Evolutionary conservation across 2,329 filamentous ascomycete genomes (phyloP), one percentile per base, ranked within the genome.

Genomic region (Boeremia exigua): DNA sequence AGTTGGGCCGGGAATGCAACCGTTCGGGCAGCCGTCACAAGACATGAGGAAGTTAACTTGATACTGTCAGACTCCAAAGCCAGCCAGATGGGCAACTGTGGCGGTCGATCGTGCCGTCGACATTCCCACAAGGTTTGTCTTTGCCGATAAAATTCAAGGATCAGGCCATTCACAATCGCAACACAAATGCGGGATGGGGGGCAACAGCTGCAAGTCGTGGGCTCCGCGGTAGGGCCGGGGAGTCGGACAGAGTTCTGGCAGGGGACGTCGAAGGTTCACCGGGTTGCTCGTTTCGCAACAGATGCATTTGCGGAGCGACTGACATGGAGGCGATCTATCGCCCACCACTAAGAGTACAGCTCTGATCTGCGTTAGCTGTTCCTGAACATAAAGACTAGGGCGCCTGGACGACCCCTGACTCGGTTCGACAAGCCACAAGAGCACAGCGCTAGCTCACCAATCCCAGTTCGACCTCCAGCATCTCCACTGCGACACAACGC

Each of bases 401-500:
- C 27, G 36, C 19, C 29, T 29, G 27, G 19, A 17, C 33, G 54
- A 55, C 57, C 61, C 65, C 65, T 71, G 67, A 67, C 67, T 71
- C 67, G 68, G 59, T 67, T 63, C 53, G 57, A 60, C 54, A 59
- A 58, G 60, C 66, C 64, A 65, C 57, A 45, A 60, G 30, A 42
- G 48, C 47, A 58, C 63, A 57, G 44, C 54, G 53, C 63, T 62
- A 66, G 50, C 55, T 55, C 48, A 32, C 23, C 54, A 55, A 56
- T 52, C 59, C 49, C 45, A 54, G 48, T 63, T 56, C 50, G 36
- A 57, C 50, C 34, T 58, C 40, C 27, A 61, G 56, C 49, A 57
- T 58, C 56, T 66, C 60, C 59, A 61, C 60, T 54, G 63, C 60
- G 58, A 60, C 57, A 65, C 68, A 66, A 56, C 58, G 56, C 57